Evolutionary conservation across 305 asterid species (phyloP).

Genomic region (Fraxinus latifolia): DNA sequence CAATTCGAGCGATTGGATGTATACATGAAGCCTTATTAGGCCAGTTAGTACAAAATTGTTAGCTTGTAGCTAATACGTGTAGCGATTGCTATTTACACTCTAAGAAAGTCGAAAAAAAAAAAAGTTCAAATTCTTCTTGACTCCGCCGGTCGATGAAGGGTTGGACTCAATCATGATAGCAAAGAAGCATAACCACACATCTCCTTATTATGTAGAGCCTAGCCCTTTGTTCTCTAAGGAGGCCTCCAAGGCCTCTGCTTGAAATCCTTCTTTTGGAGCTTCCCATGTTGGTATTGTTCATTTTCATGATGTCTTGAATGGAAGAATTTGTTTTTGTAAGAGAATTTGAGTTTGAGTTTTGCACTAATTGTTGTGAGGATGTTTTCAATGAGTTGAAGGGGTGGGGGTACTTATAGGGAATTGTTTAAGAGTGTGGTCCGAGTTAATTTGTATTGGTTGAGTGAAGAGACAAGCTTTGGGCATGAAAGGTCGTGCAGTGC

Average conservation of each 20-base stretch:
- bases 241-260: constrained; percentile 60
- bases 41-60: constrained; percentile 43
- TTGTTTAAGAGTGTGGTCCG: constrained; percentile 17
- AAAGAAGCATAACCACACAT: constrained; percentile 70
- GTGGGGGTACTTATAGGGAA: constrained; percentile 31
- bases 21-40: constrained; percentile 26
- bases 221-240: constrained; percentile 59
- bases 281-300: constrained; percentile 32
- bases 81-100: constrained; percentile 33
- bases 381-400: constrained; percentile 13
- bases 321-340: not conserved
- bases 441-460: constrained; percentile 31
- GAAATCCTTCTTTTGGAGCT: constrained; percentile 46
- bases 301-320: constrained; percentile 36
- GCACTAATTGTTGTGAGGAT: not conserved
- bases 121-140: not conserved
- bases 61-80: constrained; percentile 11
- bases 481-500: constrained; percentile 39
- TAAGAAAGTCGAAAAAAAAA: constrained; percentile 5
- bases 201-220: constrained; percentile 60
- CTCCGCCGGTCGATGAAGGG: not conserved
- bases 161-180: constrained; percentile 49
- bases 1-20: constrained; percentile 17
- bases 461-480: constrained; percentile 39
- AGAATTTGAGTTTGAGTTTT: not conserved